Percentiles rank a stretch among this genome's conserved stretches.
phyloP scores from a whole-genome alignment of 1,284 basidiomycete species.

The Coniophora puteana region DNA sequence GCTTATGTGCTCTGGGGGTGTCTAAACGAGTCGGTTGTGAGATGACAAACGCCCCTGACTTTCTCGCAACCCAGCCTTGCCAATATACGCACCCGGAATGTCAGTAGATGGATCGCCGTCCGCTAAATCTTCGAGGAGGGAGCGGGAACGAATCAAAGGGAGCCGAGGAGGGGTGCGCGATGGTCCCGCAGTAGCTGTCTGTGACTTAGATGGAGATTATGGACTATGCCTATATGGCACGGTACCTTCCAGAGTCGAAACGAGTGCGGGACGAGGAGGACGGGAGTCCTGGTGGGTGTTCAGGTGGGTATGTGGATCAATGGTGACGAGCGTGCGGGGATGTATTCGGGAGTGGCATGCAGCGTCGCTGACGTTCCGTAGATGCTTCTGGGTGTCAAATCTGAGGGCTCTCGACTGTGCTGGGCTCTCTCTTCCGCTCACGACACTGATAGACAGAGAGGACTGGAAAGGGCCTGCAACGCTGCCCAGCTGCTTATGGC shows the following conservation, averaged over 20 bases:
- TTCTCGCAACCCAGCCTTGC: slow-evolving; percentile 21
- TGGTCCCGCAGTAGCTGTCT: slow-evolving; percentile 21
- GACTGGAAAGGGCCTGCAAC: slow-evolving; percentile 23
- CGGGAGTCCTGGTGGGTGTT: slow-evolving; percentile 52
- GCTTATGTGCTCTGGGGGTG: slow-evolving; percentile 57
- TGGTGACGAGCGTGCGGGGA: slow-evolving; percentile 43
- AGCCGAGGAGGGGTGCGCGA: slow-evolving; percentile 40
- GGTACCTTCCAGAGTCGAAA: slow-evolving; percentile 44
- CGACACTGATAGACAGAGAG: slow-evolving; percentile 18
- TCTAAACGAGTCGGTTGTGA: slow-evolving; percentile 29
- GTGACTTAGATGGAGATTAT: slow-evolving; percentile 22
- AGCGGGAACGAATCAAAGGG: slow-evolving; percentile 59
- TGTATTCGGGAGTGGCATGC: slow-evolving; percentile 27
- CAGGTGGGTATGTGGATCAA: slow-evolving; percentile 63
- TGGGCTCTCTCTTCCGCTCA: no score
- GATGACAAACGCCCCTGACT: slow-evolving; percentile 6
- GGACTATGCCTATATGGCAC: slow-evolving; percentile 27
- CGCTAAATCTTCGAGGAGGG: slow-evolving; percentile 56
- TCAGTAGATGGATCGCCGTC: slow-evolving; percentile 27
- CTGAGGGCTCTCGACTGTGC: no score
- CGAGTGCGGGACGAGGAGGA: slow-evolving; percentile 40
- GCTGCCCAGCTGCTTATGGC: slow-evolving; percentile 23
- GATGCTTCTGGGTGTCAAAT: no score
- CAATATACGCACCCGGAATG: slow-evolving; percentile 24
- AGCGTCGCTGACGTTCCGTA: no score